phyloP scores from a whole-genome alignment of 1,284 basidiomycete species.

The Puccinia horiana region DNA sequence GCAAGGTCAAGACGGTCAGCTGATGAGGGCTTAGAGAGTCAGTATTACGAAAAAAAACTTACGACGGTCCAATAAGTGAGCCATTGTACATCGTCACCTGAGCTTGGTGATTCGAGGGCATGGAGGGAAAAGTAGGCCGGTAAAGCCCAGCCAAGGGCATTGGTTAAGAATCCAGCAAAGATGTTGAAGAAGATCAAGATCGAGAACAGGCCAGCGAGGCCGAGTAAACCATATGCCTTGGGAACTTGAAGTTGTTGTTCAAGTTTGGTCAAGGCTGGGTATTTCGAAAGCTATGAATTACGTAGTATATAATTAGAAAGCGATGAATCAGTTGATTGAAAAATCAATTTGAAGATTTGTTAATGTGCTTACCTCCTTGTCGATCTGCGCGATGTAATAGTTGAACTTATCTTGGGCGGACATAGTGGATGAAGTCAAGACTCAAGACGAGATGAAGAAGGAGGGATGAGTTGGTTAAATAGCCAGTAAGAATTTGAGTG shows the following conservation, averaged over 20 bases:
- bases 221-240: conserved; percentile 50
- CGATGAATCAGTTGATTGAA: not conserved
- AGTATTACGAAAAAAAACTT: conserved; percentile 1
- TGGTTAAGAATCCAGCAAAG: conserved; percentile 76
- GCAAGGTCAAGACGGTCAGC: not conserved
- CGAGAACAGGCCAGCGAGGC: conserved; percentile 43
- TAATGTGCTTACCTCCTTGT: conserved; percentile 42
- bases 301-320: not conserved
- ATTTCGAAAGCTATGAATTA: conserved; percentile 42
- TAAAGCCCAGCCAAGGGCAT: conserved; percentile 78
- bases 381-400: conserved; percentile 49
- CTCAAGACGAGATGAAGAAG: not conserved
- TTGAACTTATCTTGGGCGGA: conserved; percentile 49
- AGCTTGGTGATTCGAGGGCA: conserved; percentile 73
- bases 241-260: conserved; percentile 48
- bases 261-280: conserved; percentile 39
- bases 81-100: conserved; percentile 81
- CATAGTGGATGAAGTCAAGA: conserved; percentile 23
- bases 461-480: not conserved
- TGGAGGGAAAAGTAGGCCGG: conserved; percentile 83
- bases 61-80: conserved; percentile 63
- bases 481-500: no score
- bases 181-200: conserved; percentile 75
- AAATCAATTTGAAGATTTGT: not conserved
- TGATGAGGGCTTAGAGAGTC: not conserved